Evolutionary conservation across 495 filamentous ascomycete species (phyloP).

Genomic region (Lophium mytilinum): DNA sequence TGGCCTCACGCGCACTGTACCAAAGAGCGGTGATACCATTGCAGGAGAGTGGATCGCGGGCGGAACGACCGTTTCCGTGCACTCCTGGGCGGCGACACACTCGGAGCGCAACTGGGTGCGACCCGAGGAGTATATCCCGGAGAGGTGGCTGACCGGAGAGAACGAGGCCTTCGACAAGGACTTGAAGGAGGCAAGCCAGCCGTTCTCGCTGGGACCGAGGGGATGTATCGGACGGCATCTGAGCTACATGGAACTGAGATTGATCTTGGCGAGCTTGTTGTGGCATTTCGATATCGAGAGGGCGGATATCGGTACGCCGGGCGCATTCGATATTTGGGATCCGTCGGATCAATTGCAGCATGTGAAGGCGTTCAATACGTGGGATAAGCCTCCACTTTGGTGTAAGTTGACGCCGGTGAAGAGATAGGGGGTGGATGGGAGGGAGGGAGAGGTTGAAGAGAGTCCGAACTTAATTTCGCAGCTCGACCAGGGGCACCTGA

Average conservation of each 20-base stretch:
- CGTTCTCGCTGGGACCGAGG: background rate
- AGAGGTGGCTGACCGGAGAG: constrained; percentile 7
- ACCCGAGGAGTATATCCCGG: constrained; percentile 9
- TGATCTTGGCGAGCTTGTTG: background rate
- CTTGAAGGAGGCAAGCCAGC: background rate
- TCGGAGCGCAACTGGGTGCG: constrained; percentile 2
- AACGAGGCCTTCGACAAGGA: constrained; percentile 22
- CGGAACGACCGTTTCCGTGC: background rate
- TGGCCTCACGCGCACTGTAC: background rate
- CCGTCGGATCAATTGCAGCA: background rate
- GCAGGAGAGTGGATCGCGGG: background rate
- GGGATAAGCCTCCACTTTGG: background rate
- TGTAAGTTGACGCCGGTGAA: background rate
- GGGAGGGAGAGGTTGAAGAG: too few species aligned
- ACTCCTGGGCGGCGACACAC: background rate
- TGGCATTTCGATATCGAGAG: background rate
- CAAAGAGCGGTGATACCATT: background rate
- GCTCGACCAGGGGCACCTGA: too few species aligned
- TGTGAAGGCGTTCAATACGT: constrained; percentile 3
- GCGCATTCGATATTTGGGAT: constrained; percentile 1
- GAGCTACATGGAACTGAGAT: background rate
- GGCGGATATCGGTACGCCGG: background rate
- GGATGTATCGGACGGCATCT: constrained; percentile 3
- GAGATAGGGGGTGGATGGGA: background rate
- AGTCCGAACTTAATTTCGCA: too few species aligned